phyloP scores from a whole-genome alignment of 1,284 basidiomycete species.

The Apiotrichum mycotoxinovorans region DNA sequence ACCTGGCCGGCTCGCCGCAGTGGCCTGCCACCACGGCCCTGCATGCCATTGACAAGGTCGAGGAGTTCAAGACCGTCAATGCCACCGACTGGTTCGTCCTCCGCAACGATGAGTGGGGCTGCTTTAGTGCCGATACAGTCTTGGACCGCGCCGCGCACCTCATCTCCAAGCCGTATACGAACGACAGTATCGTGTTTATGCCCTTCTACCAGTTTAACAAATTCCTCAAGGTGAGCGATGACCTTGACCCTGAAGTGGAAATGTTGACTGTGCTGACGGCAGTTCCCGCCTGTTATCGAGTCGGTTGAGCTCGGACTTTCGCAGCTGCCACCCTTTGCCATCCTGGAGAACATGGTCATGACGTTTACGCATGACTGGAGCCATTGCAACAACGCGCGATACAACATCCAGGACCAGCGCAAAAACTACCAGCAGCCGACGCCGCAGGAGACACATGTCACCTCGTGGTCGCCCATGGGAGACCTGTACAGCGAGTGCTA shows the following conservation, averaged over 20 bases:
- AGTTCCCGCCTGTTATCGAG: conserved; percentile 3
- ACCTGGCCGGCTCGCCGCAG: conserved; percentile 19
- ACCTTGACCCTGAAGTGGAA: no score
- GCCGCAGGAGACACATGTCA: conserved; percentile 16
- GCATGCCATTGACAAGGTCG: conserved; percentile 18
- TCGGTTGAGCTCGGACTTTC: conserved; percentile 21
- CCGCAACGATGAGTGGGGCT: conserved; percentile 24
- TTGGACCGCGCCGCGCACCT: conserved; percentile 26
- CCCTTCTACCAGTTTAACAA: conserved; percentile 36
- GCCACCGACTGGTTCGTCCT: conserved; percentile 19
- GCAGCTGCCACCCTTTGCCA: conserved; percentile 17
- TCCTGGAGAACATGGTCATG: conserved; percentile 34
- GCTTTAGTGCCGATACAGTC: conserved; percentile 32
- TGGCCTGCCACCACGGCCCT: conserved; percentile 24
- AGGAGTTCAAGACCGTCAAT: conserved; percentile 17
- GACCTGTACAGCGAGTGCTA: conserved; percentile 34
- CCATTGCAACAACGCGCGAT: conserved; percentile 22
- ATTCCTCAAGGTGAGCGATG: not conserved
- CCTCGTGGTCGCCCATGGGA: conserved; percentile 32
- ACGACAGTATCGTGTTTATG: conserved; percentile 40
- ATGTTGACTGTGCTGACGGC: not conserved
- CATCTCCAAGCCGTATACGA: conserved; percentile 23
- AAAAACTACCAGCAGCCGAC: not conserved
- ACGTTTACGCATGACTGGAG: conserved; percentile 51
- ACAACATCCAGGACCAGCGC: not conserved